Evolutionary conservation across 164 flowering plant species (phyloP), one percentile per base, ranked within the genome.

Genomic region (Magnolia changhungtana): DNA sequence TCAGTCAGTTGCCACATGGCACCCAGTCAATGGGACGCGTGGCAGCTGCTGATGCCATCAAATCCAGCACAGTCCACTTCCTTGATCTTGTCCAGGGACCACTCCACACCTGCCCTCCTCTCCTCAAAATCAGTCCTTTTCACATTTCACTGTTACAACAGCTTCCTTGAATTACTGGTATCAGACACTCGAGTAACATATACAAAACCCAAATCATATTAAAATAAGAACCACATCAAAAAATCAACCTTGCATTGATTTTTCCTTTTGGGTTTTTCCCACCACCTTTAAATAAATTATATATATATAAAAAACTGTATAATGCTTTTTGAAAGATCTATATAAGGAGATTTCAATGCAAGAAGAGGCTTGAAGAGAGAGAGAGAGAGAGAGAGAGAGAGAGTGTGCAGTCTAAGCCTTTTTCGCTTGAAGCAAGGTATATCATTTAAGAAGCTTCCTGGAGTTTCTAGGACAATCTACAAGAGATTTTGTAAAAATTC

Each of bases 321-420:
- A 29, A 6, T 68, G 69, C 75, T 63, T 49, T 82, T 37, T 72
- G 51, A 73, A 79, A 81, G 61, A 78, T 72, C 83, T 84, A 81
- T 85, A 82, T 82, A 83, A 81, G 74, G 37, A 79, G 81, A 68
- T 74, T 75, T 49, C 51, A 79, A 83, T 73, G 85, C 84, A 84
- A 23, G 16, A 18, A 31, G 50, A 24, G 18, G 7, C 16, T 13
- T 14, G 3, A 2, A 68, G n/a, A 68, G 45, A 37, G 45, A 80
- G 85, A 84, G 79, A 68, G 27, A 24, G 27, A 24, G 27, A 27
- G 29, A 27, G 29, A 27, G 29, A 27, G 29, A 27, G 24, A 23
- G 24, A 23, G 24, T 0, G 50, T 2, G 50, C 27, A 79, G 77
- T 81, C 78, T 75, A 69, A 19, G 50, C 65, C 31, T 69, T 68